Evolutionary conservation across 202 grass and related monocot genomes (phyloP), one percentile per base, ranked within the genome.

Genomic region (Carex arenaria): DNA sequence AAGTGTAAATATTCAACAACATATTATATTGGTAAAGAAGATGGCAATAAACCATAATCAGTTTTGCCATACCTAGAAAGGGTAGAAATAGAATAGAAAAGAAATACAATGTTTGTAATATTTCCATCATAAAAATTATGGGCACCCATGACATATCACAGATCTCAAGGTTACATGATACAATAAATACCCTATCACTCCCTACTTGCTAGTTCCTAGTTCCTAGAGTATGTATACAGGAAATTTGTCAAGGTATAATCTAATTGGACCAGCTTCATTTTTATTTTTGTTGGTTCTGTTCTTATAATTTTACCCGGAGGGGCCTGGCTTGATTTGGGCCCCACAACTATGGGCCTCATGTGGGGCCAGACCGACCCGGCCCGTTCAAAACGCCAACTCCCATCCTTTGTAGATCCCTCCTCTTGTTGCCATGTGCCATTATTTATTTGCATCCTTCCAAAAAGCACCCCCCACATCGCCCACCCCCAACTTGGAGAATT

Each of bases 381-480:
- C 86, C 62, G 47, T 40, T 53, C 32, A 51, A 70, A 63, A 47
- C 31, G 52, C 34, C 38, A 12, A 70, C 23, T 80, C 61, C 38
- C 83, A 65, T 85, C 73, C 59, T 52, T n/a, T 14, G 17, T 55
- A 40, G 31, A 75, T 30, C 83, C 52, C 65, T 53, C 73, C 4
- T 23, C 26, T 26, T 26, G 26, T 72, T 84, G 57, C 78, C 89
- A 72, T 87, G 89, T 87, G 89, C 82, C 78, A 40, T 78, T 4
- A 82, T 87, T 88, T 89, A 85, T 85, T 84, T 78, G 83, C 83
- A 56, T 64, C 78, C 87, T 78, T 89, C 87, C 87, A 89, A 85
- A 67, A 67, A 53, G 3, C 23, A 74, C 15, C 10, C 22, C 49
- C 22, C 49, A 40, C 40, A 34, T 8, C 60, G 26, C n/a, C n/a